Conservation (phyloP, 345 rosid genomes). For the Cardamine resedifolia region DNA sequence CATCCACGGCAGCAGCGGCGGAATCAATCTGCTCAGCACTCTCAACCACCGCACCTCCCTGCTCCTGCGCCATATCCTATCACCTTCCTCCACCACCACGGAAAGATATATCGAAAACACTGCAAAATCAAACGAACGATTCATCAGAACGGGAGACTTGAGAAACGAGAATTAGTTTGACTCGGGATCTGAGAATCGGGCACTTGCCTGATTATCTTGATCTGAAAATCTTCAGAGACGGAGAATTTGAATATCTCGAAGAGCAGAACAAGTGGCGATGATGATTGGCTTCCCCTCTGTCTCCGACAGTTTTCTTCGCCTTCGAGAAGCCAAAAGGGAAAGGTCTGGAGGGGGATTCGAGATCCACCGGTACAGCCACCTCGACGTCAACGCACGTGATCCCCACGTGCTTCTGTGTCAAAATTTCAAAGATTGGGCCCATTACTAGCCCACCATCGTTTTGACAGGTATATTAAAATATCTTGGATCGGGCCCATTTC, state of each 20-base stretch:
- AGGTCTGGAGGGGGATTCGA: background rate
- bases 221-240: constrained; percentile 17
- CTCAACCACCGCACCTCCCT: constrained; percentile 39
- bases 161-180: background rate
- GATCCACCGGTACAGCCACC: constrained; percentile 25
- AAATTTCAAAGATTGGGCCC: background rate
- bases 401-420: constrained; percentile 7
- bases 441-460: constrained; percentile 12
- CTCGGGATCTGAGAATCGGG: constrained; percentile 22
- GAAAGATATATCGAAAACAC: background rate
- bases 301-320: constrained; percentile 24
- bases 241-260: constrained; percentile 17
- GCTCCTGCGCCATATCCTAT: constrained; percentile 43
- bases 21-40: constrained; percentile 41
- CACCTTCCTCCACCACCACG: constrained; percentile 8
- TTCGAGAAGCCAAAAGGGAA: constrained; percentile 6
- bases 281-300: constrained; percentile 21
- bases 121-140: constrained; percentile 22
- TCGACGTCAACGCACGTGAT: constrained; percentile 26
- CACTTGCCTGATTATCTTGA: constrained; percentile 23
- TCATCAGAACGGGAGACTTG: constrained; percentile 11
- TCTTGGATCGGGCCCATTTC: too few species aligned
- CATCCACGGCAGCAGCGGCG: constrained; percentile 18
- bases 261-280: constrained; percentile 16
- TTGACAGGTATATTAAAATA: too few species aligned